Conservation (phyloP, 2,329 filamentous ascomycete species). For the Fusarium verticillioides region DNA sequence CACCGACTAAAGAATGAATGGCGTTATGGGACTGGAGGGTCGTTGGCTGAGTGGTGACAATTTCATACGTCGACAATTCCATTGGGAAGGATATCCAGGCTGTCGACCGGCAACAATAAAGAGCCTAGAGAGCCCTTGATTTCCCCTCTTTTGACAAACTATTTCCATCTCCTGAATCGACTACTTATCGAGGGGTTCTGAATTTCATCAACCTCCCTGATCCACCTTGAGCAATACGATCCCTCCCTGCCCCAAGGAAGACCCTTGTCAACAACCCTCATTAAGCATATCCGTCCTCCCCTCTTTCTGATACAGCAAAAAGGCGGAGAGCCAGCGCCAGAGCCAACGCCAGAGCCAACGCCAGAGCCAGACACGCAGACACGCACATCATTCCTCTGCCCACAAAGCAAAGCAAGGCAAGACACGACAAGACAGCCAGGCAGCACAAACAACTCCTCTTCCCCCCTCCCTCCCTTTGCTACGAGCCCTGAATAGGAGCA, state of each 20-base stretch:
- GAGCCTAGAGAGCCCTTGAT: not conserved
- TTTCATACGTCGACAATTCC: not conserved
- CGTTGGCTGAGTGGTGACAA: not conserved
- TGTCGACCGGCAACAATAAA: not conserved
- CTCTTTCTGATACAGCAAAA: conserved; percentile 18
- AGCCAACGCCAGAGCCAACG: conserved; percentile 2
- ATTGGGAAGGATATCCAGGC: not conserved
- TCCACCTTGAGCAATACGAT: conserved; percentile 13
- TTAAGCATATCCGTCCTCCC: conserved; percentile 22
- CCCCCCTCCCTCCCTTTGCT: conserved; percentile 42
- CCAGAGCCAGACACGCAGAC: conserved; percentile 38
- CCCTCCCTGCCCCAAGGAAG: conserved; percentile 22
- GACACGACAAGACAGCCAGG: not conserved
- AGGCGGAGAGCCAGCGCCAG: conserved; percentile 13
- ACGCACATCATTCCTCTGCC: conserved; percentile 45
- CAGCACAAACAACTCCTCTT: conserved; percentile 43
- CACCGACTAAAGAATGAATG: conserved; percentile 22
- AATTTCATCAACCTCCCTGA: conserved; percentile 20
- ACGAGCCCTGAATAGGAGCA: conserved; percentile 36
- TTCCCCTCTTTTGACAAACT: not conserved
- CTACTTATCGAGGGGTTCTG: conserved; percentile 4
- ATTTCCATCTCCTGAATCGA: not conserved
- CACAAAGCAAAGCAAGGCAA: not conserved
- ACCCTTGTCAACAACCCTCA: conserved; percentile 20
- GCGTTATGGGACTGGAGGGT: not conserved